These are phyloP conservation scores for Cochlearia excelsa DNA, from an alignment of 345 rosid species.

Conservation along the genomic window DNA sequence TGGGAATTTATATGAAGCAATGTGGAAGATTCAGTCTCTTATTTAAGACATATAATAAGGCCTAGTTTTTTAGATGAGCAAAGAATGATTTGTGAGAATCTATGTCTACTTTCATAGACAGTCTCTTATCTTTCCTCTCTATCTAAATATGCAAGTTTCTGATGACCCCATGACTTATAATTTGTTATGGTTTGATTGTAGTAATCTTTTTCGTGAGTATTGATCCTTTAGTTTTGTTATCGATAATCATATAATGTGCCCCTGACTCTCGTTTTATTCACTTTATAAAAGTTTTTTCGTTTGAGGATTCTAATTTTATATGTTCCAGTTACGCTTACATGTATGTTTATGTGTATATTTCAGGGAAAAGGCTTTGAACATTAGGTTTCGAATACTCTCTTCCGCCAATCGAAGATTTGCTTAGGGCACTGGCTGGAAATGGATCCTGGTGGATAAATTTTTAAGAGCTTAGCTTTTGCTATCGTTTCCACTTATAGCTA, in stretches of 20 bases:
- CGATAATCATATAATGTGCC: not conserved
- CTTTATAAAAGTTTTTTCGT: slow-evolving; percentile 8
- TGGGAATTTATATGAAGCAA: not conserved
- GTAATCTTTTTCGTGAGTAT: slow-evolving; percentile 6
- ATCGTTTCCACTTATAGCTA: too few species aligned
- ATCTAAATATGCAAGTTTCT: not conserved
- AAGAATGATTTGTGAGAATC: slow-evolving; percentile 3
- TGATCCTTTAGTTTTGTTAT: not conserved
- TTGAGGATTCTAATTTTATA: slow-evolving; percentile 19
- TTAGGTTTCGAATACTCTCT: slow-evolving; percentile 43
- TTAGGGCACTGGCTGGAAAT: slow-evolving; percentile 47
- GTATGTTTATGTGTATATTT: slow-evolving; percentile 63
- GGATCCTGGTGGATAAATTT: slow-evolving; percentile 71
- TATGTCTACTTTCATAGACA: not conserved
- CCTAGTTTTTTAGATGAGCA: not conserved
- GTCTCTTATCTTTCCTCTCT: not conserved
- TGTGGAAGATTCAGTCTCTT: not conserved
- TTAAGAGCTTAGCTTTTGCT: too few species aligned
- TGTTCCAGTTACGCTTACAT: slow-evolving; percentile 29
- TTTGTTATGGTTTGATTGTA: not conserved
- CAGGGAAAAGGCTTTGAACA: slow-evolving; percentile 61
- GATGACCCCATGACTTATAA: not conserved
- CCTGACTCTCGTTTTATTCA: slow-evolving; percentile 11
- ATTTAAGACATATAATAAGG: not conserved
- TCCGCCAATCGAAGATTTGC: slow-evolving; percentile 45